A percentile compares a stretch with the other conserved stretches of the same genome.
These are phyloP conservation scores for Malus orientalis DNA, from an alignment of 306 rosid species.

Conservation along the genomic window DNA sequence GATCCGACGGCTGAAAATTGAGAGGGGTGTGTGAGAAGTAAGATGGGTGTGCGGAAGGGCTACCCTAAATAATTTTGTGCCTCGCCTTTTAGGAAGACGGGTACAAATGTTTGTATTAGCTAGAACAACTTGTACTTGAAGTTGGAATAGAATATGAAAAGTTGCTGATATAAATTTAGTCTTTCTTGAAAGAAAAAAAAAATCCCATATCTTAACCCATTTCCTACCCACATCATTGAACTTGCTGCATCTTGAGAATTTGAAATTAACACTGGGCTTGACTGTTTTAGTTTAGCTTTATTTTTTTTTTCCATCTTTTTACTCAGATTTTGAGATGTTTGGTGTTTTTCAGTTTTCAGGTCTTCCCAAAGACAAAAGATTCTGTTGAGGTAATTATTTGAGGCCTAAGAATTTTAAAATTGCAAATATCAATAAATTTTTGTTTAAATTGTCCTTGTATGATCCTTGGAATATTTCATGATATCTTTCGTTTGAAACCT, in stretches of 20 bases:
- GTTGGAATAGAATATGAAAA: too few species aligned
- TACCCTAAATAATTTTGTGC: too few species aligned
- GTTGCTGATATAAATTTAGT: too few species aligned
- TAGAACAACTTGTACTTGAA: too few species aligned
- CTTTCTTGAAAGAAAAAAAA: too few species aligned
- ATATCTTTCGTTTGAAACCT: slow-evolving; percentile 14
- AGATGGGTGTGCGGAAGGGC: too few species aligned
- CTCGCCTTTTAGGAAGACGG: too few species aligned
- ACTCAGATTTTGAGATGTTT: not conserved
- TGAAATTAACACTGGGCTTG: not conserved
- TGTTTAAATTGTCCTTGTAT: not conserved
- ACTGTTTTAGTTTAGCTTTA: not conserved
- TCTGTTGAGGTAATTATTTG: slow-evolving; percentile 51
- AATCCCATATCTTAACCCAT: too few species aligned
- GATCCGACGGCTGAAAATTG: too few species aligned
- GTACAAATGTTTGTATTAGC: too few species aligned
- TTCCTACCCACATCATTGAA: not conserved
- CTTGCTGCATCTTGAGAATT: not conserved
- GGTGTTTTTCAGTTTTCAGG: slow-evolving; percentile 39
- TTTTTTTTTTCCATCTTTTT: not conserved
- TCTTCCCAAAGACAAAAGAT: slow-evolving; percentile 78
- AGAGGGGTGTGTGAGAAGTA: too few species aligned
- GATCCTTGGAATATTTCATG: not conserved
- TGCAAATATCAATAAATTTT: not conserved
- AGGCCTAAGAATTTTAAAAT: not conserved